Percentiles rank a stretch among this genome's conserved stretches.
These are phyloP conservation scores for Hansenula anomala DNA, from an alignment of 1,139 yeast species.

Conservation along the genomic window DNA sequence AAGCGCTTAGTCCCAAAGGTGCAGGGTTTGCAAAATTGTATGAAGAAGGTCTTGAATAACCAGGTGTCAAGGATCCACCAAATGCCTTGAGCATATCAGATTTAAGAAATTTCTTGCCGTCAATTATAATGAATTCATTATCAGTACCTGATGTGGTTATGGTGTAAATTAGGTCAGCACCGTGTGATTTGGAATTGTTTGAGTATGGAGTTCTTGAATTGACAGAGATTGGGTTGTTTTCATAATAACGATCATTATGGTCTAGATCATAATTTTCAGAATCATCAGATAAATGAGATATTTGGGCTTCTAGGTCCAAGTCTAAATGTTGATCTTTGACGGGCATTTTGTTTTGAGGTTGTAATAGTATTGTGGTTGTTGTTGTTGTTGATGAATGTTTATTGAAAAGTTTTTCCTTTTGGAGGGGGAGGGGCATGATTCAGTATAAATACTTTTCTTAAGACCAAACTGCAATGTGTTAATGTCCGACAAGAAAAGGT, in stretches of 20 bases:
- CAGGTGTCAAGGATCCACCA: slow-evolving; percentile 57
- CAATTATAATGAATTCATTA: slow-evolving; percentile 52
- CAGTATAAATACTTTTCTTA: no score
- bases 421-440: no score
- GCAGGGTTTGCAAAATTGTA: slow-evolving; percentile 84
- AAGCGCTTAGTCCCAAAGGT: slow-evolving; percentile 79
- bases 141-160: slow-evolving; percentile 31
- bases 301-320: slow-evolving; percentile 9
- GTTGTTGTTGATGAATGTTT: background rate
- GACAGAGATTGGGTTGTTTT: slow-evolving; percentile 3
- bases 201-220: background rate
- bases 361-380: background rate
- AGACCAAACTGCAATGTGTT: no score
- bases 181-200: slow-evolving; percentile 1
- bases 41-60: slow-evolving; percentile 44
- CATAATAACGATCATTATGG: slow-evolving; percentile 7
- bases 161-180: slow-evolving; percentile 12
- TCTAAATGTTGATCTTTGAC: background rate
- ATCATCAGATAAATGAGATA: slow-evolving; percentile 13
- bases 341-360: background rate
- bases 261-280: slow-evolving; percentile 7
- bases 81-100: slow-evolving; percentile 49
- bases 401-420: no score
- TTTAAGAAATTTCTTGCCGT: slow-evolving; percentile 53
- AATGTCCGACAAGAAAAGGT: no score